Evolutionary conservation across 352 stramenopile genomes (phyloP).

Genomic region (Phytophthora quininea): DNA sequence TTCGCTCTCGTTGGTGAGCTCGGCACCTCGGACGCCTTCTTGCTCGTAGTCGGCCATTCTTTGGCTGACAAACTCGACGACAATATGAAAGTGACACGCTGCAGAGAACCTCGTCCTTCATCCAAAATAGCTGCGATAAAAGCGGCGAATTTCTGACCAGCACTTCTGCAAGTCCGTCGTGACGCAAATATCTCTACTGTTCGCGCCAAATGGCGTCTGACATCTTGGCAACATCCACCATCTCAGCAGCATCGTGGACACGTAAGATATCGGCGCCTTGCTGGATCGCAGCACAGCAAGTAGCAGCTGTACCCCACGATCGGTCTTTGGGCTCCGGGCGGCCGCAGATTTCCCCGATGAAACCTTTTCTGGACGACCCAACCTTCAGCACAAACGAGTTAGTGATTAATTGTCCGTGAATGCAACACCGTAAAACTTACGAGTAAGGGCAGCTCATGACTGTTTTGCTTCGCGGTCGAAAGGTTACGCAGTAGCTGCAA

Average conservation of each 20-base stretch:
- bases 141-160: not conserved
- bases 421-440: constrained; percentile 24
- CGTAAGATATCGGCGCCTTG: constrained; percentile 91
- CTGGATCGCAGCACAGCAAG: constrained; percentile 84
- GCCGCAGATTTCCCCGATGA: constrained; percentile 94
- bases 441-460: constrained; percentile 60
- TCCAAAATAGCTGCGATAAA: constrained; percentile 29
- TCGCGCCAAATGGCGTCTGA: constrained; percentile 92
- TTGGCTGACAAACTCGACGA: constrained; percentile 1
- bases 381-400: constrained; percentile 44
- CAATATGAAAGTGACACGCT: constrained; percentile 9
- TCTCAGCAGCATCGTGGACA: constrained; percentile 95
- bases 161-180: constrained; percentile 3
- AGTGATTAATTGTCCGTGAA: not conserved
- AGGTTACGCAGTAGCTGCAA: constrained; percentile 90
- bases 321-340: constrained; percentile 86
- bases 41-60: constrained; percentile 37
- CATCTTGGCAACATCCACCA: constrained; percentile 90
- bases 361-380: constrained; percentile 97
- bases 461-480: constrained; percentile 48
- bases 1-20: constrained; percentile 46
- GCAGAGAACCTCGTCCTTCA: no score
- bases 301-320: constrained; percentile 93
- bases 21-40: constrained; percentile 31
- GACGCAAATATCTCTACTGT: constrained; percentile 19